phyloP scores from a whole-genome alignment of 1,284 basidiomycete genomes.

The Pseudozyma tsukubaensis region DNA sequence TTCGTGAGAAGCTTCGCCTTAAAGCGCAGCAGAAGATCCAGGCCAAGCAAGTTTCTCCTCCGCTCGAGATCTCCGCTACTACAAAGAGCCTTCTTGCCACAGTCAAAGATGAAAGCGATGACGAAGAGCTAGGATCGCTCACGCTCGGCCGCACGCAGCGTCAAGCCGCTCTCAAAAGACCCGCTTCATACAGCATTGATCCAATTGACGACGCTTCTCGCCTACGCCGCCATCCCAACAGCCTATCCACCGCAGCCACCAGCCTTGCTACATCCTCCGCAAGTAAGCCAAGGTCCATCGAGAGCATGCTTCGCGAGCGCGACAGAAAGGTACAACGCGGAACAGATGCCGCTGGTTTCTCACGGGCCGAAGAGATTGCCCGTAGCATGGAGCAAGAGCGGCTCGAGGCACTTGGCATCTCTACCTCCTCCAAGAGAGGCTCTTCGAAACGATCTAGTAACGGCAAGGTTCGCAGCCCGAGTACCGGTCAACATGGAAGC shows the following conservation, averaged over 20 bases:
- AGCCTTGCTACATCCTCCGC: slow-evolving; percentile 1
- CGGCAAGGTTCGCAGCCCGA: not conserved
- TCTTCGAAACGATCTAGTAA: not conserved
- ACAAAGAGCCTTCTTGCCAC: not conserved
- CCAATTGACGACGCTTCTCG: slow-evolving; percentile 33
- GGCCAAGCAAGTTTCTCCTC: slow-evolving; percentile 4
- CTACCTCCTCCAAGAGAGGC: too few species aligned
- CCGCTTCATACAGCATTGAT: slow-evolving; percentile 37
- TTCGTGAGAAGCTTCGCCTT: slow-evolving; percentile 38
- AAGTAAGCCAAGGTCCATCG: slow-evolving; percentile 11
- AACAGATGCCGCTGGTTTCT: slow-evolving; percentile 35
- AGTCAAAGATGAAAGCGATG: slow-evolving; percentile 9
- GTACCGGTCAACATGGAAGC: not conserved
- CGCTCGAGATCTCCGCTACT: not conserved
- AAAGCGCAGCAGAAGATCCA: slow-evolving; percentile 41
- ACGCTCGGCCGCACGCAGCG: slow-evolving; percentile 24
- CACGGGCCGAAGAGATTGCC: slow-evolving; percentile 42
- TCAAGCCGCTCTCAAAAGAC: slow-evolving; percentile 38
- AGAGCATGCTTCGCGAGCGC: slow-evolving; percentile 23
- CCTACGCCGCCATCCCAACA: slow-evolving; percentile 24
- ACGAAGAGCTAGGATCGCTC: slow-evolving; percentile 35
- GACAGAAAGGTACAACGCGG: slow-evolving; percentile 27
- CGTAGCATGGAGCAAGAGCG: slow-evolving; percentile 41
- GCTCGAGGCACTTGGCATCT: slow-evolving; percentile 29
- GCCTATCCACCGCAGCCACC: slow-evolving; percentile 10